These are phyloP conservation scores for Xylariaceae sp. DNA, from an alignment of 2,329 filamentous ascomycete species.

Conservation along the genomic window DNA sequence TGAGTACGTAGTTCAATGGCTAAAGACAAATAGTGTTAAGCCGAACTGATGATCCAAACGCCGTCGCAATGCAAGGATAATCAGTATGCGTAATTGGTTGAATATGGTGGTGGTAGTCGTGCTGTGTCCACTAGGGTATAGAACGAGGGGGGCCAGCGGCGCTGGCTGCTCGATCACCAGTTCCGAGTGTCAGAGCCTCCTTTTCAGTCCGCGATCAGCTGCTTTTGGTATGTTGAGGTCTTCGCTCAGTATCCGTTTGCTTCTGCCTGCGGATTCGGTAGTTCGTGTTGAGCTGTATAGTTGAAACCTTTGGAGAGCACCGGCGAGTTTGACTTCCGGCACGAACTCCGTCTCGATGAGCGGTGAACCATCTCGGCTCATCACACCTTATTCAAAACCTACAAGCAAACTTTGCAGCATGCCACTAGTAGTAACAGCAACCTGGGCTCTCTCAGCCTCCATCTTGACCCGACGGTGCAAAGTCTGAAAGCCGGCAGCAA, in stretches of 20 bases:
- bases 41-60: too few relatives aligned
- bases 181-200: too few relatives aligned
- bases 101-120: neutral
- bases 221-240: too few relatives aligned
- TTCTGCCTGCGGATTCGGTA: too few relatives aligned
- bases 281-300: too few relatives aligned
- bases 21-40: too few relatives aligned
- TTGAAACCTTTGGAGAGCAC: too few relatives aligned
- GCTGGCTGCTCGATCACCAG: too few relatives aligned
- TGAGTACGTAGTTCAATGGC: too few relatives aligned
- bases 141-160: neutral
- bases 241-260: neutral
- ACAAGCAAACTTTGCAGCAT: constrained; percentile 75
- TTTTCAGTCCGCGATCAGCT: too few relatives aligned
- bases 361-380: neutral
- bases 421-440: constrained; percentile 75
- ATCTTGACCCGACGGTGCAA: constrained; percentile 67
- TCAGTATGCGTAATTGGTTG: constrained; percentile 10
- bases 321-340: too few relatives aligned
- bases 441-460: constrained; percentile 79
- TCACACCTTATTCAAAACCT: constrained; percentile 29
- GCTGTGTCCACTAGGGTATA: neutral
- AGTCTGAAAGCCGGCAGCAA: constrained; percentile 65
- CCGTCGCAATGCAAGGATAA: constrained; percentile 39
- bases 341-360: neutral